phyloP scores from a whole-genome alignment of 1,284 basidiomycete genomes.

The Moesziomyces parantarcticus region DNA sequence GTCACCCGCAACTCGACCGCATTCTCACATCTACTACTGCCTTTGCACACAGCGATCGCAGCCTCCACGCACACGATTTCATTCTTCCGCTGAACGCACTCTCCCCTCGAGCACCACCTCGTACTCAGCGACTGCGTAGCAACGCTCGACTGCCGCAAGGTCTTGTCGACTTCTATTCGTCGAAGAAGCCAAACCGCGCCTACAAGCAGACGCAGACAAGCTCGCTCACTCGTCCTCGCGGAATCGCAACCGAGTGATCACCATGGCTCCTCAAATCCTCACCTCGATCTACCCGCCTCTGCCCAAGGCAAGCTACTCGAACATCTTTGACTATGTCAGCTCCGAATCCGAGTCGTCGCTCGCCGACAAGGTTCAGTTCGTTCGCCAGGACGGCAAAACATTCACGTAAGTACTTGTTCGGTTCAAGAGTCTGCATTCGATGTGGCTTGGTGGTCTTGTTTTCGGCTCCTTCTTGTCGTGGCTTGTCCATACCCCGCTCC shows the following conservation, averaged over 20 bases:
- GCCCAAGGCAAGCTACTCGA: slow-evolving; percentile 47
- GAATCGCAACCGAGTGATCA: neutral
- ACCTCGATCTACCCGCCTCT: slow-evolving; percentile 50
- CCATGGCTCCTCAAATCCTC: slow-evolving; percentile 46
- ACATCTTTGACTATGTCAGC: slow-evolving; percentile 55
- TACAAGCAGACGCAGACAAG: no score
- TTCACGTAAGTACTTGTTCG: slow-evolving; percentile 39
- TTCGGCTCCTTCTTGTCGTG: neutral
- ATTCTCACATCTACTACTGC: no score
- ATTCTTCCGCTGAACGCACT: no score
- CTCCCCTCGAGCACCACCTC: no score
- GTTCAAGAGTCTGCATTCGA: neutral
- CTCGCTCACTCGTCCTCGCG: no score
- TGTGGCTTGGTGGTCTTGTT: neutral
- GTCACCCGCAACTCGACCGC: no score
- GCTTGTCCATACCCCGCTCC: neutral
- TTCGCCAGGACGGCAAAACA: slow-evolving; percentile 46
- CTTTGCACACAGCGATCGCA: no score
- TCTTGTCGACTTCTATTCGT: no score
- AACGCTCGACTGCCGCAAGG: no score
- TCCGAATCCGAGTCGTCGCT: slow-evolving; percentile 39
- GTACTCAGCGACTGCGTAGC: no score
- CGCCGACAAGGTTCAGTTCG: slow-evolving; percentile 48
- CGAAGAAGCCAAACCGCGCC: no score
- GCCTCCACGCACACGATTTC: no score